Evolutionary conservation across 495 filamentous ascomycete genomes (phyloP), one percentile per base, ranked within the genome.

Genomic region (Aspergillus kassunensis): DNA sequence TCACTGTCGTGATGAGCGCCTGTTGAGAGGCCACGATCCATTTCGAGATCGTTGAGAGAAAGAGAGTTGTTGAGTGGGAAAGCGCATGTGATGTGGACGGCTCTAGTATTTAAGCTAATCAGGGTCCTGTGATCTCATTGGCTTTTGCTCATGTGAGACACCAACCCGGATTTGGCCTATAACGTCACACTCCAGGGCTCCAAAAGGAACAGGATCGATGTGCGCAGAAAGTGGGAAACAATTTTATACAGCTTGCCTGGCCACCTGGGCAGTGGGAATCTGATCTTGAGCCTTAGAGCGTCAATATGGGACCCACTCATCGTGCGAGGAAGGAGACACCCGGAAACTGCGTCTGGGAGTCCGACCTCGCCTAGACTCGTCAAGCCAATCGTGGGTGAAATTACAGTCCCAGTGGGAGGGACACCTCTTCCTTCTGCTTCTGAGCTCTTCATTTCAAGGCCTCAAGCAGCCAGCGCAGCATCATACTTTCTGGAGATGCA

Each of bases 11-110:
- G 65, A 61, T 63, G 67, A 57, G 70, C 57, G 61, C 70, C 69
- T 69, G 71, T 74, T 71, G 69, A 69, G 62, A 64, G 64, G 65
- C 67, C 67, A 57, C 65, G 60, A 63, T 72, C 66, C 71, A 75
- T 70, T 60, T 55, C 51, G 56, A 54, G 44, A 45, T 31, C 57
- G 36, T 51, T 55, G 46, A 37, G 42, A 24, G 13, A 51, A 55
- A 52, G 47, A 54, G 54, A 53, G 47, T 47, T 42, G 31, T 46
- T 48, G 30, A 57, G 34, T 27, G 40, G 31, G 42, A 48, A 34
- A 13, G 68, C 9, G 71, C 65, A 65, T 46, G 57, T 36, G 45
- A 45, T 44, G 42, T 13, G 48, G 37, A 15, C 13, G 46, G 44
- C 33, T 41, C 16, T 21, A 44, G 35, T 53, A 50, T 55, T 61